phyloP scores from a whole-genome alignment of 257 asterid genomes.

The Solanum tarijense region DNA sequence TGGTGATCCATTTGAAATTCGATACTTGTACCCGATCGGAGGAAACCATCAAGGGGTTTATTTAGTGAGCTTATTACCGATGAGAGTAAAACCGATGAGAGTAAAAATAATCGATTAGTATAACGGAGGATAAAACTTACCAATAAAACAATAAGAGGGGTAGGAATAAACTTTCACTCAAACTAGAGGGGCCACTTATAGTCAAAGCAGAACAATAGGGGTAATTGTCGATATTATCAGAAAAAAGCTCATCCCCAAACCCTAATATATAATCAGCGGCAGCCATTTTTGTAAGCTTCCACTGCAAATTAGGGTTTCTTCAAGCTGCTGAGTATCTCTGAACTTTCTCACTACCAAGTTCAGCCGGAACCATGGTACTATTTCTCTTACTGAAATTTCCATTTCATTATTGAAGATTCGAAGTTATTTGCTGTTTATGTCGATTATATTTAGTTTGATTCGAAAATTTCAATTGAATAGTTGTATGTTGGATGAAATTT shows the following conservation, averaged over 20 bases:
- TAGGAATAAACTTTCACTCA: not conserved
- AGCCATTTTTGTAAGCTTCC: not conserved
- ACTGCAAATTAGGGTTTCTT: constrained; percentile 1
- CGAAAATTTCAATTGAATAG: not conserved
- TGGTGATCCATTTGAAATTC: not conserved
- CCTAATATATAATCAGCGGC: not conserved
- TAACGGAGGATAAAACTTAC: not conserved
- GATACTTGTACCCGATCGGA: not conserved
- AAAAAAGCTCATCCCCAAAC: not conserved
- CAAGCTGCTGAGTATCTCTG: not conserved
- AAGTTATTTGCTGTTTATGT: not conserved
- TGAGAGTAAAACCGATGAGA: not conserved
- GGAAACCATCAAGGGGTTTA: not conserved
- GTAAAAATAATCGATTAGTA: not conserved
- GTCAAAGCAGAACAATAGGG: not conserved
- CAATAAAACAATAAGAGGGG: not conserved
- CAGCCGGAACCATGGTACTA: constrained; percentile 2
- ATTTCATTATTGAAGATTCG: not conserved
- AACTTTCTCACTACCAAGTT: not conserved
- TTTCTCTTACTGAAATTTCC: not conserved
- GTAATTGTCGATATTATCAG: not conserved
- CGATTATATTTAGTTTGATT: not conserved
- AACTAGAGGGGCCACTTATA: not conserved
- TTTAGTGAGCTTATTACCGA: not conserved
- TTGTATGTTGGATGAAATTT: not conserved